Evolutionary conservation across 2,329 filamentous ascomycete species (phyloP).

Genomic region (Epichloe elymi): DNA sequence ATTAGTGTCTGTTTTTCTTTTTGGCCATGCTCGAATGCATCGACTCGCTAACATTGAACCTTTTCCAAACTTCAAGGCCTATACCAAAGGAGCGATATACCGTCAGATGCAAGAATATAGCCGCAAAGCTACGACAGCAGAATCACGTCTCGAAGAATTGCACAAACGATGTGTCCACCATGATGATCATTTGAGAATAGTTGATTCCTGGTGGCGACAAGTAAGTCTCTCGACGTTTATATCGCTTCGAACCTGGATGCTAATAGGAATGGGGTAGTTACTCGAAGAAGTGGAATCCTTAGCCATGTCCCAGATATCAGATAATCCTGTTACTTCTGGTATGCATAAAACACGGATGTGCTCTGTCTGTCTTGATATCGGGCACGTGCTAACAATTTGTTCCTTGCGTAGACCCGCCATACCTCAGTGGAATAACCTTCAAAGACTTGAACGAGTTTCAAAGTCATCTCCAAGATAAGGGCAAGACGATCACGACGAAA

Average conservation of each 20-base stretch:
- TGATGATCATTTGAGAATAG: slow-evolving; percentile 80
- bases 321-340: slow-evolving; percentile 13
- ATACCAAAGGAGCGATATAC: slow-evolving; percentile 79
- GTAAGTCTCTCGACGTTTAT: slow-evolving; percentile 33
- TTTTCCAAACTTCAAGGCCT: slow-evolving; percentile 15
- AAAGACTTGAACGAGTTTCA: slow-evolving; percentile 62
- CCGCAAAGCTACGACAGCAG: slow-evolving; percentile 70
- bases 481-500: slow-evolving; percentile 61
- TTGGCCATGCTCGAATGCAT: not conserved
- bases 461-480: slow-evolving; percentile 64
- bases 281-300: slow-evolving; percentile 51
- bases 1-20: not conserved
- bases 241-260: not conserved
- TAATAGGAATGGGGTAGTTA: slow-evolving; percentile 28
- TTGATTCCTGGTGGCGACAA: slow-evolving; percentile 92
- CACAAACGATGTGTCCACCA: slow-evolving; percentile 68
- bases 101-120: slow-evolving; percentile 98
- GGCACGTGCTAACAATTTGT: slow-evolving; percentile 10
- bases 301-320: slow-evolving; percentile 32
- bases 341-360: slow-evolving; percentile 1
- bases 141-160: slow-evolving; percentile 68
- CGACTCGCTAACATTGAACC: not conserved
- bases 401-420: slow-evolving; percentile 32
- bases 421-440: slow-evolving; percentile 46
- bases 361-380: not conserved